Evolutionary conservation across 2,329 filamentous ascomycete genomes (phyloP).

Genomic region (Fusarium mangiferae): DNA sequence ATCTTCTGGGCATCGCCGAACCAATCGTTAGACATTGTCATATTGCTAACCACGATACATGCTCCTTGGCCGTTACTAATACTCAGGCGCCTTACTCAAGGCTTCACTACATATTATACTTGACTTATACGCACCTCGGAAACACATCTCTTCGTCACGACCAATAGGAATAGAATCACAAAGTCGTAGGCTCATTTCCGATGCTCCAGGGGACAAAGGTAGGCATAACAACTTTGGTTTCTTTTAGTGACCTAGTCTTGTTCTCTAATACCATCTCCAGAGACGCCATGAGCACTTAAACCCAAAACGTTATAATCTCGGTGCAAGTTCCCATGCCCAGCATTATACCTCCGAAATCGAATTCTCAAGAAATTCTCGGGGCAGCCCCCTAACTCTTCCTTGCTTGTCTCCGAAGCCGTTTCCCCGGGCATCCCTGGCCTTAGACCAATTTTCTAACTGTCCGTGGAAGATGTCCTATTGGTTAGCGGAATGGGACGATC

Average conservation of each 20-base stretch:
- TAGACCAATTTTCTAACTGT: background rate
- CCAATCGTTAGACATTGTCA: slow-evolving; percentile 6
- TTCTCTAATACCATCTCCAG: background rate
- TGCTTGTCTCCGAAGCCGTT: background rate
- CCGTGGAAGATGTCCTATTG: background rate
- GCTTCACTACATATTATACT: background rate
- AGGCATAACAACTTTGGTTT: background rate
- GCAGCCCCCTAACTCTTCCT: background rate
- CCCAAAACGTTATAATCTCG: background rate
- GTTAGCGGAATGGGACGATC: slow-evolving; percentile 1
- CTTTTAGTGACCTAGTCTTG: background rate
- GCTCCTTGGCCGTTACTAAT: background rate
- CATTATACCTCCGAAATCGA: background rate
- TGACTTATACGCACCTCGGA: background rate
- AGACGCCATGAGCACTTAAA: background rate
- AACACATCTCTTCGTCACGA: background rate
- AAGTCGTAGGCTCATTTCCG: background rate
- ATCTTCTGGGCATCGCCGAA: background rate
- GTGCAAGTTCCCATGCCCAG: background rate
- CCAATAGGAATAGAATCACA: background rate
- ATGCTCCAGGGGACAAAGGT: background rate
- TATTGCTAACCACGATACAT: background rate
- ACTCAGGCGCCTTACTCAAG: background rate
- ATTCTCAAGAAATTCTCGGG: background rate
- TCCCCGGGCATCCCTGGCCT: background rate